A percentile compares a stretch with the other conserved stretches of the same genome.
phyloP scores from a whole-genome alignment of 2,329 filamentous ascomycete genomes.

The Cladorrhinum sp. region DNA sequence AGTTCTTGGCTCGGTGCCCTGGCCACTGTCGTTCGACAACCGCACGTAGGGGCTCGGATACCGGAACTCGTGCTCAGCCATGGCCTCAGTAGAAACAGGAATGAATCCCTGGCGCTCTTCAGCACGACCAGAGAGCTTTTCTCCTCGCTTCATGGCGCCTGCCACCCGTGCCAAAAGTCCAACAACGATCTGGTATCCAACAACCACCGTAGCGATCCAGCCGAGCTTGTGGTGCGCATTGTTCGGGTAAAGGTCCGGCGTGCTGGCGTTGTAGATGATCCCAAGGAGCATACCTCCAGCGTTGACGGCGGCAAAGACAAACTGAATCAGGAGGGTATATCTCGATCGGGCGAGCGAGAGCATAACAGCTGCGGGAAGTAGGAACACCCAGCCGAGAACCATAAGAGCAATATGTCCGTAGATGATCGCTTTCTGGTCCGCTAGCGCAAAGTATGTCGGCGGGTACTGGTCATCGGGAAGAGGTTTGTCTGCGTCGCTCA shows the following conservation, averaged over 20 bases:
- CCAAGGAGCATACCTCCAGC: slow-evolving; percentile 62
- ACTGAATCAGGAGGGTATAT: slow-evolving; percentile 66
- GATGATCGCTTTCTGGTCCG: slow-evolving; percentile 54
- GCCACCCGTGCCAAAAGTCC: slow-evolving; percentile 62
- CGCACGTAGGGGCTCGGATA: slow-evolving; percentile 43
- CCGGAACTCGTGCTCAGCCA: slow-evolving; percentile 49
- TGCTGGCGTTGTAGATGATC: slow-evolving; percentile 72
- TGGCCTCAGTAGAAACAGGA: slow-evolving; percentile 56
- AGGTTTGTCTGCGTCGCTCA: slow-evolving; percentile 29
- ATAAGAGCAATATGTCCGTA: slow-evolving; percentile 70
- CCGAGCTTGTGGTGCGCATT: slow-evolving; percentile 88
- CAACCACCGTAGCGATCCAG: slow-evolving; percentile 75
- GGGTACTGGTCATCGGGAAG: slow-evolving; percentile 35
- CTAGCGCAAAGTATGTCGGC: slow-evolving; percentile 59
- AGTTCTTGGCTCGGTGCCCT: slow-evolving; percentile 69
- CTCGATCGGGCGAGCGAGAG: slow-evolving; percentile 78
- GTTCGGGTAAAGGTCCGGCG: slow-evolving; percentile 80
- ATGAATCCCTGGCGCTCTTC: slow-evolving; percentile 58
- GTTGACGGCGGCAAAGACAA: slow-evolving; percentile 64
- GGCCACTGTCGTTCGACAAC: slow-evolving; percentile 68
- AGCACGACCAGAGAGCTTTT: too few species aligned
- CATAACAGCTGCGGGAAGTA: slow-evolving; percentile 80
- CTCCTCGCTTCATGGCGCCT: slow-evolving; percentile 36
- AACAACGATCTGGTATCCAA: slow-evolving; percentile 67
- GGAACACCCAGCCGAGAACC: slow-evolving; percentile 67